Evolutionary conservation across 116 monocot species (phyloP).

Genomic region (Papilionanthe hybrid): DNA sequence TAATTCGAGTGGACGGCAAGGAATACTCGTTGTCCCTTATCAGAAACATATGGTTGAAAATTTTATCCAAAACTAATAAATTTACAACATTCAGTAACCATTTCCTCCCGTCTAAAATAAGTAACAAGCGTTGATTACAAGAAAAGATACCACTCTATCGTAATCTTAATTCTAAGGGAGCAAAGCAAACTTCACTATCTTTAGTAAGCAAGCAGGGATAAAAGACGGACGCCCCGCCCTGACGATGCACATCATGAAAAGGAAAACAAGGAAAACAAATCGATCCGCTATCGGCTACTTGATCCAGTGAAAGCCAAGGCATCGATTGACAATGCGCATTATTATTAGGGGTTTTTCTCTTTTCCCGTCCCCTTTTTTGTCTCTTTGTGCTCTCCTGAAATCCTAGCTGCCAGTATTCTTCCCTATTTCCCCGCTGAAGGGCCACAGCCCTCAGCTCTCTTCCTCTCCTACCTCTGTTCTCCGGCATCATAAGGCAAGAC

Average conservation of each 20-base stretch:
- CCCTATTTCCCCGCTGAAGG: too few species aligned
- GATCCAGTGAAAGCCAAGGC: background rate
- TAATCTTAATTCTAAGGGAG: background rate
- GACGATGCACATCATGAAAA: background rate
- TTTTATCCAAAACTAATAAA: background rate
- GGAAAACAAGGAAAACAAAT: background rate
- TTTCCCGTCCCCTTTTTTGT: too few species aligned
- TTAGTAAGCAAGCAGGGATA: background rate
- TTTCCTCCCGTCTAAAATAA: conserved; percentile 8
- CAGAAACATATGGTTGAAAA: background rate
- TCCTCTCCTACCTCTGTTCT: too few species aligned
- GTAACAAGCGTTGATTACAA: background rate
- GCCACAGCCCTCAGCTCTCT: too few species aligned
- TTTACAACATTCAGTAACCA: too few species aligned
- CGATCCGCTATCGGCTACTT: background rate
- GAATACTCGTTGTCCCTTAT: background rate
- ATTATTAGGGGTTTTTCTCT: background rate
- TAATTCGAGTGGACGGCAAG: background rate
- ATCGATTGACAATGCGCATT: background rate
- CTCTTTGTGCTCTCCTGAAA: too few species aligned
- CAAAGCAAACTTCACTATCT: background rate
- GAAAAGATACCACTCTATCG: background rate
- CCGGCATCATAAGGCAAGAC: too few species aligned
- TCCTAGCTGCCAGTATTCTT: too few species aligned
- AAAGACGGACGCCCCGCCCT: background rate